These are phyloP conservation scores for Trichoderma aggressivum DNA, from an alignment of 2,329 filamentous ascomycete genomes.

Conservation along the genomic window DNA sequence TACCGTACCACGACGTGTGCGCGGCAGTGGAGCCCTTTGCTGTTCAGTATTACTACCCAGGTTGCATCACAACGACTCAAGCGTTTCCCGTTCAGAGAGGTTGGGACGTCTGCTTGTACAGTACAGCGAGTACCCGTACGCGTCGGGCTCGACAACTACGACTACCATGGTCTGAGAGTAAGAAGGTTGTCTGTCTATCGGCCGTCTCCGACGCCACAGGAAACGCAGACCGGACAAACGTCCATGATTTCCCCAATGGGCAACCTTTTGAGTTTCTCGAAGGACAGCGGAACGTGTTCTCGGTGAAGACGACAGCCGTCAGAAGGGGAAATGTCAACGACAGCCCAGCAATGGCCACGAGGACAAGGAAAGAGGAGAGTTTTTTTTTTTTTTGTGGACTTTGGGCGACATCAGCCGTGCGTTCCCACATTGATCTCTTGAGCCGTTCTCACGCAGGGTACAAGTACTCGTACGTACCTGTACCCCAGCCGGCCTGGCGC, in stretches of 20 bases:
- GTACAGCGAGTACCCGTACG: not conserved
- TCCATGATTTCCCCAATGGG: not conserved
- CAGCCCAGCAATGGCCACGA: not conserved
- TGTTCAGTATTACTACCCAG: not conserved
- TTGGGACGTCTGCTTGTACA: not conserved
- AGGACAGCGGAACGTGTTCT: not conserved
- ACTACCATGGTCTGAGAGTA: not conserved
- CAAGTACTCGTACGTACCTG: not conserved
- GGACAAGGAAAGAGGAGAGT: not conserved
- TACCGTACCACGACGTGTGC: slow-evolving; percentile 7
- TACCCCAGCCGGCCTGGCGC: not conserved
- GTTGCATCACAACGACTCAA: slow-evolving; percentile 10
- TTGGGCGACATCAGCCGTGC: not conserved
- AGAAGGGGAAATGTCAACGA: not conserved
- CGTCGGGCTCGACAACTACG: not conserved
- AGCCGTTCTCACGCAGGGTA: not conserved
- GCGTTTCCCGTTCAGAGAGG: not conserved
- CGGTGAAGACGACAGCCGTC: not conserved
- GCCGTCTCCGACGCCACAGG: not conserved
- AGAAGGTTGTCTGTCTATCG: not conserved
- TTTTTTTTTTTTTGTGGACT: not conserved
- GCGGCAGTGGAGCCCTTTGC: not conserved
- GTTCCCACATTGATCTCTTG: not conserved
- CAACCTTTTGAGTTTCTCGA: not conserved
- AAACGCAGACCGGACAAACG: not conserved